Conservation (phyloP, 2,329 filamentous ascomycete species). For the Phymatotrichopsis omnivora region DNA sequence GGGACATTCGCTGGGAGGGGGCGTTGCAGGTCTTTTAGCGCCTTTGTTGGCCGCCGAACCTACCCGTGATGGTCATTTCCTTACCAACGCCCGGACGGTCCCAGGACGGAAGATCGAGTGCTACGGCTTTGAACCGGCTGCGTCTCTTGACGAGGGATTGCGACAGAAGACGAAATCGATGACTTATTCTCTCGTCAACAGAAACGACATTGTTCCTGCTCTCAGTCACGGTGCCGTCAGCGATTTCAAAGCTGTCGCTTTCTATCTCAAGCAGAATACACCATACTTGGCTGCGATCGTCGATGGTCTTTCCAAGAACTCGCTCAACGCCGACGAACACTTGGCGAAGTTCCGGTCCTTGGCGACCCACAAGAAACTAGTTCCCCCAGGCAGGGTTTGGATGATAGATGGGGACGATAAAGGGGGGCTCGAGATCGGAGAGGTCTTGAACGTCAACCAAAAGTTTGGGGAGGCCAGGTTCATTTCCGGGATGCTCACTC, state of each 20-base stretch:
- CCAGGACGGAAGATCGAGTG: conserved; percentile 4
- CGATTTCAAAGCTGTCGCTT: not conserved
- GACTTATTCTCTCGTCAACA: conserved; percentile 8
- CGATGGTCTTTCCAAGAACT: not conserved
- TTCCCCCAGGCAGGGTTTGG: conserved; percentile 11
- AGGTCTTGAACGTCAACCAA: conserved; percentile 6
- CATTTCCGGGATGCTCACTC: not conserved
- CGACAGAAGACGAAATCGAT: not conserved
- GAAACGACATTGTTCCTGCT: conserved; percentile 6
- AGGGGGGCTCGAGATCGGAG: conserved; percentile 5
- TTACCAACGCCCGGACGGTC: conserved; percentile 2
- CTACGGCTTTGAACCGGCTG: conserved; percentile 6
- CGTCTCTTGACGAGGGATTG: conserved; percentile 1
- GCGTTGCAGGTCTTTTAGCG: conserved; percentile 3
- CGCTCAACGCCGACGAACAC: not conserved
- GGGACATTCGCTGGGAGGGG: conserved; percentile 11
- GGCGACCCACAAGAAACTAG: conserved; percentile 1
- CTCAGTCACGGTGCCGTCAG: conserved; percentile 4
- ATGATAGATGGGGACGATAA: not conserved
- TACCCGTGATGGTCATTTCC: not conserved
- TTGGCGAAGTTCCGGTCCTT: conserved; percentile 1
- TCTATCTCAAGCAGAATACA: not conserved
- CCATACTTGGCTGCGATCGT: not conserved
- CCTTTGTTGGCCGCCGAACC: not conserved
- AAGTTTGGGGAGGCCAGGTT: conserved; percentile 8